Percentiles rank a stretch among this genome's conserved stretches.
These are phyloP conservation scores for Pulveroboletus sp. DNA, from an alignment of 768 basidiomycete genomes.

Conservation along the genomic window DNA sequence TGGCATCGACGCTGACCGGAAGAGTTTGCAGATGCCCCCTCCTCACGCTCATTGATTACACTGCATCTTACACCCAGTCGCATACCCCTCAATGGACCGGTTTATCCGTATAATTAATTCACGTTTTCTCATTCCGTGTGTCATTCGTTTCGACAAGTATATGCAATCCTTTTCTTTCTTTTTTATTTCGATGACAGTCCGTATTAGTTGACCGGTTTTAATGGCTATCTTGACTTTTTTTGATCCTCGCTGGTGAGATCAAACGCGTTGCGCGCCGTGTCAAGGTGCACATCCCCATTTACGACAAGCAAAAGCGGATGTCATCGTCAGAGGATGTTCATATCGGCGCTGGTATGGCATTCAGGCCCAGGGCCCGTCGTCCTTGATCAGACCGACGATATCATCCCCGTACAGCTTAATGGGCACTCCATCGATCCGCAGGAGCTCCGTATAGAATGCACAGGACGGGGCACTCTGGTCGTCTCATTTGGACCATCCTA, in stretches of 20 bases:
- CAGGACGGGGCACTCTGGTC: no score
- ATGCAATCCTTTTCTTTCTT: conserved; percentile 1
- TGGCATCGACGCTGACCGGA: not conserved
- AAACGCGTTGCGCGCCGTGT: no score
- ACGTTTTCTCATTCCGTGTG: conserved; percentile 19
- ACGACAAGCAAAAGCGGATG: no score
- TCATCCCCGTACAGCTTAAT: no score
- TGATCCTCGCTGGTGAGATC: no score
- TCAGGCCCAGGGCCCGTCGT: not conserved
- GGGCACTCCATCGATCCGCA: no score
- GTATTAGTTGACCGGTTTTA: not conserved
- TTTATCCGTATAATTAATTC: conserved; percentile 18
- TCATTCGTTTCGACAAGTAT: conserved; percentile 16
- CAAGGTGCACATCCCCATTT: no score
- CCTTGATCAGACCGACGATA: no score
- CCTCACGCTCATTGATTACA: conserved; percentile 21
- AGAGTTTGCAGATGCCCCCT: conserved; percentile 23
- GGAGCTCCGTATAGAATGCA: no score
- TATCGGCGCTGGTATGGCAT: not conserved
- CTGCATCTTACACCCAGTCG: conserved; percentile 17
- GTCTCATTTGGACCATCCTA: no score
- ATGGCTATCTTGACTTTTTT: not conserved
- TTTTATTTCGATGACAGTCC: no score
- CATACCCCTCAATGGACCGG: conserved; percentile 27
- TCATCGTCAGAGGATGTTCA: not conserved